Evolutionary conservation across 306 rosid genomes (phyloP), one percentile per base, ranked within the genome.

Genomic region (Lathyrus sativus): DNA sequence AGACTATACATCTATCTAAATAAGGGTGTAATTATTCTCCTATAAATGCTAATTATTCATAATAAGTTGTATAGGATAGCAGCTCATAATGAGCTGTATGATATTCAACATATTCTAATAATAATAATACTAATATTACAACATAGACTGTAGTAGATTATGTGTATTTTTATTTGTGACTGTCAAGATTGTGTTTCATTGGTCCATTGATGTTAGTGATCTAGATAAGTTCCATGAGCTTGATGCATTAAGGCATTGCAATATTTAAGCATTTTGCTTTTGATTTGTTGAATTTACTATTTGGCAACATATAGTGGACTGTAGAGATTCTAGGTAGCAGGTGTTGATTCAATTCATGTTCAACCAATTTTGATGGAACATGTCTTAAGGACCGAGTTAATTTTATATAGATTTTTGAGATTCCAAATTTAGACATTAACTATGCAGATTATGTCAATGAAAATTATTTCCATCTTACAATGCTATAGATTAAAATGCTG

Each of bases 401-500:
- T 35, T 35, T 35, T 35, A 7, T 35, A 1, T 35, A 2, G 39
- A 7, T 35, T 35, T 7, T 35, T 35, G 2, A 35, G 39, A 35
- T 35, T 35, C 39, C 9, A 35, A 7, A 7, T 35, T 7, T 35
- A 35, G 39, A 9, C 13, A 42, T 42, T 11, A 11, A 62, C 39
- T 72, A 13, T 46, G 71, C 55, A n/a, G 55, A n/a, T 73, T 19
- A 49, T 49, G 57, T 62, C 14, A 44, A 48, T 75, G 29, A 79
- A 1, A 50, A 26, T 51, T 53, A 15, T 45, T 74, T 53, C 61
- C 17, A 0, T 62, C 8, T 31, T 42, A 38, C 53, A 49, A 57
- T 79, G 44, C 64, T 82, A 43, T 81, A 88, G 97, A 80, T 88
- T 60, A 62, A 88, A 80, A 81, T 78, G 84, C 67, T 95, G 71